phyloP scores from a whole-genome alignment of 2,329 filamentous ascomycete species.

The Magnaporthiopsis rhizophila region DNA sequence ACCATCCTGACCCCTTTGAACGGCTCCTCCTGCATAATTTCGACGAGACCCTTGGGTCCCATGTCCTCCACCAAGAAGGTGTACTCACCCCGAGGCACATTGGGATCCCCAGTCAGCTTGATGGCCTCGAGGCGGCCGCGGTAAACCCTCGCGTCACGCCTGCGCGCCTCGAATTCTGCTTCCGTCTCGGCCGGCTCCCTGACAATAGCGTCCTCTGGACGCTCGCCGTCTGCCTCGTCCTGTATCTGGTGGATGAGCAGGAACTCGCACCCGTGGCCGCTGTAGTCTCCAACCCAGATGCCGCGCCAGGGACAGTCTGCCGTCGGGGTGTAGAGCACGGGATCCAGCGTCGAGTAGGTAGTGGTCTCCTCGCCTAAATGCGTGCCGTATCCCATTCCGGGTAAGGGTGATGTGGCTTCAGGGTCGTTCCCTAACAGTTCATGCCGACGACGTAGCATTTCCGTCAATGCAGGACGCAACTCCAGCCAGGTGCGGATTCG shows the following conservation, averaged over 20 bases:
- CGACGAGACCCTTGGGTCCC: constrained; percentile 54
- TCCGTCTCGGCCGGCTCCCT: constrained; percentile 34
- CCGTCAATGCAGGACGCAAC: constrained; percentile 30
- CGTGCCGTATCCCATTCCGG: constrained; percentile 27
- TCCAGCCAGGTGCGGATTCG: constrained; percentile 71
- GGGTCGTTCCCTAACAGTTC: background rate
- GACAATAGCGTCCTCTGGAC: constrained; percentile 28
- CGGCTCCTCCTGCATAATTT: constrained; percentile 54
- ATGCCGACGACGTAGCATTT: background rate
- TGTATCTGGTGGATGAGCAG: constrained; percentile 62
- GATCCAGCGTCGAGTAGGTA: constrained; percentile 65
- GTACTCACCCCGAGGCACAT: constrained; percentile 78
- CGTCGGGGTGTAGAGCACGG: constrained; percentile 72
- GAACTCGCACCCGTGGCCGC: constrained; percentile 82
- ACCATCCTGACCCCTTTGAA: constrained; percentile 73
- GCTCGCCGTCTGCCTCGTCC: constrained; percentile 28
- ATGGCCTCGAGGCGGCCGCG: constrained; percentile 69
- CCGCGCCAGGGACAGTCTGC: constrained; percentile 74
- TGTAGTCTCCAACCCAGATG: constrained; percentile 90
- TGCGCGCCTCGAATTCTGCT: constrained; percentile 36
- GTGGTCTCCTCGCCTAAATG: constrained; percentile 47
- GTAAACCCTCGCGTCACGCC: constrained; percentile 42
- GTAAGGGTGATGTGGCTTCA: background rate
- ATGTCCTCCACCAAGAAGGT: constrained; percentile 78
- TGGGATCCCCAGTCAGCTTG: constrained; percentile 86